phyloP scores from a whole-genome alignment of 768 basidiomycete species.

The Boletus patriciae region DNA sequence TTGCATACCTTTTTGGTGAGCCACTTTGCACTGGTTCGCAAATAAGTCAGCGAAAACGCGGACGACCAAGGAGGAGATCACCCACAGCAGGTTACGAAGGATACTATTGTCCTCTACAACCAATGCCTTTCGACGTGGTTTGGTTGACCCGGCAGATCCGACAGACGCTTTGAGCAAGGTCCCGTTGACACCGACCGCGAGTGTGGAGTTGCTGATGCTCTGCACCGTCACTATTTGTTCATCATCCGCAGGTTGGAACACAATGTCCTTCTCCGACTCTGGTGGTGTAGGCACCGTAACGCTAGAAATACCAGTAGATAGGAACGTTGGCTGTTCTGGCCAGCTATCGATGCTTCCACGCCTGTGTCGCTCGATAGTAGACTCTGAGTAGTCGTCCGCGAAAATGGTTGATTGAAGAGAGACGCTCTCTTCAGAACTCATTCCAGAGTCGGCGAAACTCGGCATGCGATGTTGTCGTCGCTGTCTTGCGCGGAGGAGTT shows the following conservation, averaged over 20 bases:
- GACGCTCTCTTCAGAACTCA: slow-evolving; percentile 26
- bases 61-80: slow-evolving; percentile 14
- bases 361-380: slow-evolving; percentile 24
- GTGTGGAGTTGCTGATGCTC: slow-evolving; percentile 39
- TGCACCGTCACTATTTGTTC: slow-evolving; percentile 10
- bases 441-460: slow-evolving; percentile 17
- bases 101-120: slow-evolving; percentile 92
- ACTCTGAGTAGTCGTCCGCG: slow-evolving; percentile 23
- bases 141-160: slow-evolving; percentile 46
- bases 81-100: slow-evolving; percentile 78
- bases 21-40: slow-evolving; percentile 54
- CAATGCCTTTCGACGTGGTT: slow-evolving; percentile 59
- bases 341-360: slow-evolving; percentile 36
- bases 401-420: slow-evolving; percentile 31
- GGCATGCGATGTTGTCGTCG: slow-evolving; percentile 29
- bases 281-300: slow-evolving; percentile 20
- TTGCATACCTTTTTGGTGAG: slow-evolving; percentile 51
- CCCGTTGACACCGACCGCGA: slow-evolving; percentile 59
- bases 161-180: slow-evolving; percentile 69
- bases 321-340: slow-evolving; percentile 17
- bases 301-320: slow-evolving; percentile 9
- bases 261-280: slow-evolving; percentile 33
- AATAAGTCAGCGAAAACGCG: slow-evolving; percentile 10
- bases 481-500: slow-evolving; percentile 33
- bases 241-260: slow-evolving; percentile 15